A percentile compares a stretch with the other conserved stretches of the same genome.
Evolutionary conservation across 345 rosid species (phyloP).

Genomic region (Rhodamnia argentea): DNA sequence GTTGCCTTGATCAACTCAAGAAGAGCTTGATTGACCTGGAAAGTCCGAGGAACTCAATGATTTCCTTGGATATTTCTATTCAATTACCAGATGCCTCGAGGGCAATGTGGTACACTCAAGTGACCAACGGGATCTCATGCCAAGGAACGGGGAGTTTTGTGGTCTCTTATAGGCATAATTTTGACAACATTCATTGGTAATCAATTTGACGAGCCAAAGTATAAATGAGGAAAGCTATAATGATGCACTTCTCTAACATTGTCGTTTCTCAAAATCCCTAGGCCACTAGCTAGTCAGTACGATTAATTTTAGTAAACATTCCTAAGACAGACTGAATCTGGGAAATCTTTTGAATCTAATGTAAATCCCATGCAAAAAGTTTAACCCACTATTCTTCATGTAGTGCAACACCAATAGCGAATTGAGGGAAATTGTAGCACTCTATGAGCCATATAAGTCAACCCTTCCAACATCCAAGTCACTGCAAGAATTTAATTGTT

Average conservation of each 20-base stretch:
- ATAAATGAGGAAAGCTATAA: neutral
- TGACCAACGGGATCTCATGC: neutral
- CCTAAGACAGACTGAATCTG: neutral
- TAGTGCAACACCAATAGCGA: neutral
- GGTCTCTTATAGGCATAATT: neutral
- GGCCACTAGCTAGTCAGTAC: neutral
- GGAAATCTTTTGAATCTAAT: neutral
- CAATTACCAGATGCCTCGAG: neutral
- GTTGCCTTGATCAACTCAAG: constrained; percentile 55
- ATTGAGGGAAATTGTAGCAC: neutral
- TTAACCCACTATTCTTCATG: neutral
- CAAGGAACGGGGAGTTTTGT: neutral
- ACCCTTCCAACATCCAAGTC: neutral
- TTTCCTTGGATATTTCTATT: neutral
- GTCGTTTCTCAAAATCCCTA: neutral
- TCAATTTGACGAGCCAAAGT: neutral
- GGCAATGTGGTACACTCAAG: neutral
- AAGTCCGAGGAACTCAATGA: neutral
- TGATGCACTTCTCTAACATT: neutral
- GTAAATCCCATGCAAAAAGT: neutral
- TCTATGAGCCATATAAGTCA: neutral
- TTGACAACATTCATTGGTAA: neutral
- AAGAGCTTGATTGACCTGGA: constrained; percentile 91
- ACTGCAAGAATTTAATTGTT: neutral
- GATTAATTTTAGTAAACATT: neutral